Percentiles rank a stretch among this genome's conserved stretches.
These are phyloP conservation scores for Cystobasidium tubakii DNA, from an alignment of 768 basidiomycete species.

Conservation along the genomic window DNA sequence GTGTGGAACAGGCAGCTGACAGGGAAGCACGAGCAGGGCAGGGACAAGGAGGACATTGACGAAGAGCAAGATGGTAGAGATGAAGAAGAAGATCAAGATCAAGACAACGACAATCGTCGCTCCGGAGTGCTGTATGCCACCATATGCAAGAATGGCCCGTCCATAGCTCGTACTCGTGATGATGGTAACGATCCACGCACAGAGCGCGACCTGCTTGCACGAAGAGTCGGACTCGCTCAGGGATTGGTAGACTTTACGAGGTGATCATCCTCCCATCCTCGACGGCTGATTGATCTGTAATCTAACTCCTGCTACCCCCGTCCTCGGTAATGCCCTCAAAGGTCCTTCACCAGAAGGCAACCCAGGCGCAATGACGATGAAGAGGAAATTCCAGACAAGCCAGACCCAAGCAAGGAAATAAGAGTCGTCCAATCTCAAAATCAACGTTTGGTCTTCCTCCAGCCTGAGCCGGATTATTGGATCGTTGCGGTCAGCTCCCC, in stretches of 20 bases:
- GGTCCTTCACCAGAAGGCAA: neutral
- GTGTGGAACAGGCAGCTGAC: constrained; percentile 26
- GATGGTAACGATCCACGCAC: neutral
- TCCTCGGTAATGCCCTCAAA: neutral
- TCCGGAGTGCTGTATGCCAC: constrained; percentile 1
- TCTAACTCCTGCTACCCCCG: no score
- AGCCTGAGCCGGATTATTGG: constrained; percentile 12
- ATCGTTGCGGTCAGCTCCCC: constrained; percentile 5
- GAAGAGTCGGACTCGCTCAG: constrained; percentile 31
- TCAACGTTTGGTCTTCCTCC: constrained; percentile 13
- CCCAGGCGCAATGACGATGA: neutral
- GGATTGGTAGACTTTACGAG: constrained; percentile 27
- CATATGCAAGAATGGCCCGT: neutral
- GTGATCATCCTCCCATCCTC: neutral
- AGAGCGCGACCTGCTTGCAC: neutral
- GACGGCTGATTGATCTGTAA: neutral
- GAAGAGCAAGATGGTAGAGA: neutral
- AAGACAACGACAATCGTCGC: neutral
- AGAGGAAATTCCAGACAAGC: neutral
- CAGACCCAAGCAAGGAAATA: neutral
- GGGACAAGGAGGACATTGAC: neutral
- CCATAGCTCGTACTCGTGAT: no score
- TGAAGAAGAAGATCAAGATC: neutral
- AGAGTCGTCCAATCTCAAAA: constrained; percentile 2
- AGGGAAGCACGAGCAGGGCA: neutral